phyloP scores from a whole-genome alignment of 352 stramenopile genomes.

The Globisporangium rhizosaccharum region DNA sequence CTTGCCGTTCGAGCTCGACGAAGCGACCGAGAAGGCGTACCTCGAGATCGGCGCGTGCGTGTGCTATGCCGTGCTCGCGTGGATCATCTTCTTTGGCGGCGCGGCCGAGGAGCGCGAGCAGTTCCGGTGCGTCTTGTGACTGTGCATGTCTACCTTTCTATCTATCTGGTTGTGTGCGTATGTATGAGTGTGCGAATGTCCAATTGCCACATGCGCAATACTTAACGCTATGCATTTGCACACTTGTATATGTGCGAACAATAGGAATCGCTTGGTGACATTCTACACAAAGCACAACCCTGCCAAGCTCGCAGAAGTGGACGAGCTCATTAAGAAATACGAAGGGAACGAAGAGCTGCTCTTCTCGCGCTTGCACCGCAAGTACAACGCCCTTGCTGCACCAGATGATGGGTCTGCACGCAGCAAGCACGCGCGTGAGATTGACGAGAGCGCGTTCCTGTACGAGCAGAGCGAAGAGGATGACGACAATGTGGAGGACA shows the following conservation, averaged over 20 bases:
- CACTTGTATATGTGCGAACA: too few relatives aligned
- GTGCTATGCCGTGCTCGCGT: conserved; percentile 41
- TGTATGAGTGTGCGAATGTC: too few relatives aligned
- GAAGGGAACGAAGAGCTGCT: conserved; percentile 73
- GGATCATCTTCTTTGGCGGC: conserved; percentile 46
- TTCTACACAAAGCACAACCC: conserved; percentile 81
- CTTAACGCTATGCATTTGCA: neutral
- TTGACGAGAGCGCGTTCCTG: conserved; percentile 47
- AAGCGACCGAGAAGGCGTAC: conserved; percentile 37
- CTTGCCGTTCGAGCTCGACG: conserved; percentile 23
- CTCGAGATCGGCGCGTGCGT: conserved; percentile 30
- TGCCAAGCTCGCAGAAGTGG: conserved; percentile 52
- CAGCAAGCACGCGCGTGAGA: conserved; percentile 20
- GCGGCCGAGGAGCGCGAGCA: conserved; percentile 27
- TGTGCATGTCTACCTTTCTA: neutral
- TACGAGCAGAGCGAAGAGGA: conserved; percentile 26
- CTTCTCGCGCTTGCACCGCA: conserved; percentile 67
- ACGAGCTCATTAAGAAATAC: conserved; percentile 69
- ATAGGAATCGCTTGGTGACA: conserved; percentile 28
- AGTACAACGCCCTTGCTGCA: conserved; percentile 66
- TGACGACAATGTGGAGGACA: neutral
- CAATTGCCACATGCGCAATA: too few relatives aligned
- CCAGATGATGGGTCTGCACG: conserved; percentile 14
- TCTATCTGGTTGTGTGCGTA: neutral
- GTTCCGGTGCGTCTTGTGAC: conserved; percentile 34